Percentiles rank a stretch among this genome's conserved stretches.
These are phyloP conservation scores for Penicillium maclennaniae DNA, from an alignment of 495 filamentous ascomycete genomes.

Conservation along the genomic window DNA sequence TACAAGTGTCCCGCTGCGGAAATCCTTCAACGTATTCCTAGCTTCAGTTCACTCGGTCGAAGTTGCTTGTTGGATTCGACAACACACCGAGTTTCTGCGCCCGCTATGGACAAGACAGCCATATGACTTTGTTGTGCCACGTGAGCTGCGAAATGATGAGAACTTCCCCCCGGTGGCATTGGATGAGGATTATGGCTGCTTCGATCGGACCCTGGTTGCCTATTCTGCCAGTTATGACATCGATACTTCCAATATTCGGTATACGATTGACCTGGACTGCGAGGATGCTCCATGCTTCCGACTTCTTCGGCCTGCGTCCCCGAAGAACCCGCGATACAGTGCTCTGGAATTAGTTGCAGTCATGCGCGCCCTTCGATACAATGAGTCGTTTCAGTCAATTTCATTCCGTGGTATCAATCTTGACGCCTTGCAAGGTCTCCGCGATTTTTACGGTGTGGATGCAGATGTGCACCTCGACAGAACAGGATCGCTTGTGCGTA, in stretches of 20 bases:
- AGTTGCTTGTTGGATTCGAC: conserved; percentile 70
- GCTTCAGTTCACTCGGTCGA: conserved; percentile 75
- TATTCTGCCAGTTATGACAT: conserved; percentile 79
- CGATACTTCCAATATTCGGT: conserved; percentile 68
- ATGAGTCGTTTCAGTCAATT: conserved; percentile 81
- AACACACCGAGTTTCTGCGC: conserved; percentile 71
- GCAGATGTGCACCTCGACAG: conserved; percentile 58
- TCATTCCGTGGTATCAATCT: conserved; percentile 77
- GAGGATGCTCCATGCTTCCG: conserved; percentile 81
- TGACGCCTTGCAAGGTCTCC: conserved; percentile 58
- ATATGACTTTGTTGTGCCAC: conserved; percentile 59
- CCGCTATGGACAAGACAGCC: conserved; percentile 77
- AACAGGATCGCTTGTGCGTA: conserved; percentile 51
- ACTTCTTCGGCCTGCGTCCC: conserved; percentile 63
- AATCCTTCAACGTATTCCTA: conserved; percentile 62
- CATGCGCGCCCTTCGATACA: conserved; percentile 83
- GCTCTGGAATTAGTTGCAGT: conserved; percentile 77
- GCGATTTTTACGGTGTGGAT: conserved; percentile 60
- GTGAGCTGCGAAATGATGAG: conserved; percentile 56
- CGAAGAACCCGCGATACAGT: conserved; percentile 56
- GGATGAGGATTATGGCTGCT: conserved; percentile 72
- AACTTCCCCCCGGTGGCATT: conserved; percentile 59
- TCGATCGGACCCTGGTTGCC: conserved; percentile 79
- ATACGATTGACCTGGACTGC: conserved; percentile 69
- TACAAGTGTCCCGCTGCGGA: conserved; percentile 59